A percentile compares a stretch with the other conserved stretches of the same genome.
These are phyloP conservation scores for Pythium aquatile DNA, from an alignment of 352 stramenopile species.

Conservation along the genomic window DNA sequence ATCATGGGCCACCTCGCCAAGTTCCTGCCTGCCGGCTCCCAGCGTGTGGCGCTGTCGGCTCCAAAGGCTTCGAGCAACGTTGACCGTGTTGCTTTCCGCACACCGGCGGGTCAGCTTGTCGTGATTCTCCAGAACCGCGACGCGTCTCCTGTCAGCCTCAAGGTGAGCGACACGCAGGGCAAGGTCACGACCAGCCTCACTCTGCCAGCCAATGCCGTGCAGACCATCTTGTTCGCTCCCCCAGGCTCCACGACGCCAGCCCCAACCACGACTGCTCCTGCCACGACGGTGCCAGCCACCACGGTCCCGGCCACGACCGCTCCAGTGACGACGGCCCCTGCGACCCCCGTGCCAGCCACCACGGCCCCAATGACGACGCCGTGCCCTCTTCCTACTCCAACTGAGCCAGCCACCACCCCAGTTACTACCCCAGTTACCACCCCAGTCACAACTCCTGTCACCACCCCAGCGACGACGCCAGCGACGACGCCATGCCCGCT, in stretches of 20 bases:
- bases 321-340: neutral
- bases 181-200: neutral
- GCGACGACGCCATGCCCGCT: neutral
- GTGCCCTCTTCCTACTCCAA: neutral
- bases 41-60: constrained; percentile 28
- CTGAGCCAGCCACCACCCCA: neutral
- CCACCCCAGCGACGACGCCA: neutral
- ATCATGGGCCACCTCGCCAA: constrained; percentile 72
- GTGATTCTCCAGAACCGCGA: constrained; percentile 13
- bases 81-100: constrained; percentile 17
- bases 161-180: constrained; percentile 8
- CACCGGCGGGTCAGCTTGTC: constrained; percentile 7
- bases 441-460: neutral
- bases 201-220: constrained; percentile 14
- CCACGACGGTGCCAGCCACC: neutral
- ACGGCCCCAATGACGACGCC: neutral
- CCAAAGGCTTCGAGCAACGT: neutral
- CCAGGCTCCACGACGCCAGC: neutral
- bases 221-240: constrained; percentile 13
- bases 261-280: neutral
- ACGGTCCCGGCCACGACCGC: neutral
- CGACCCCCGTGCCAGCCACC: neutral
- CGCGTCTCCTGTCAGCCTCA: neutral
- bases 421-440: neutral
- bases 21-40: constrained; percentile 57